A percentile compares a stretch with the other conserved stretches of the same genome.
phyloP scores from a whole-genome alignment of 768 basidiomycete species.

The Cyathus striatus region DNA sequence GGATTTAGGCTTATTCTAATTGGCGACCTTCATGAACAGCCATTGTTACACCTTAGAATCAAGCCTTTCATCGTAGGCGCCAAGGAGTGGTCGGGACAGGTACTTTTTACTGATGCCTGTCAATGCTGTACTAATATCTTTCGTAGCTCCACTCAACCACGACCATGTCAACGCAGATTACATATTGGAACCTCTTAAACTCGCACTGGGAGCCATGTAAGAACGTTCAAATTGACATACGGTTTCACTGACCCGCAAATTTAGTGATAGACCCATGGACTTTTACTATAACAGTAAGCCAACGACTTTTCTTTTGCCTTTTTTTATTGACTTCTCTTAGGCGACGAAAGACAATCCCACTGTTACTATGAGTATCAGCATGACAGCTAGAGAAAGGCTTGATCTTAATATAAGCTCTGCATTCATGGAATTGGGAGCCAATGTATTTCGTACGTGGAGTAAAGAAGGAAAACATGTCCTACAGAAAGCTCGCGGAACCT shows the following conservation, averaged over 20 bases:
- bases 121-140: conserved; percentile 1
- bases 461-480: conserved; percentile 69
- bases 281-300: conserved; percentile 62
- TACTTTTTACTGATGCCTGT: conserved; percentile 24
- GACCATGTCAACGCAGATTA: conserved; percentile 76
- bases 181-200: conserved; percentile 95
- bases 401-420: conserved; percentile 90
- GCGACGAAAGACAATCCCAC: conserved; percentile 44
- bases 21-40: conserved; percentile 92
- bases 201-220: conserved; percentile 96
- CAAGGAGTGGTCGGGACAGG: conserved; percentile 93
- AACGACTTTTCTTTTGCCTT: conserved; percentile 5
- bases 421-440: conserved; percentile 81
- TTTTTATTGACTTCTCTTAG: conserved; percentile 25
- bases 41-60: conserved; percentile 83
- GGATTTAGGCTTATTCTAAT: conserved; percentile 93
- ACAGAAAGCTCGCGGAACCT: conserved; percentile 76
- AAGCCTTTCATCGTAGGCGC: conserved; percentile 79
- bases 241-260: conserved; percentile 5
- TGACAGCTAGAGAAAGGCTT: conserved; percentile 77
- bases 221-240: conserved; percentile 15
- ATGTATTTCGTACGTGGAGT: conserved; percentile 67
- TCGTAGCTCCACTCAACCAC: conserved; percentile 78
- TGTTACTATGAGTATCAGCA: conserved; percentile 48
- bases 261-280: conserved; percentile 96